Evolutionary conservation across 192 early-diverging fungal species (phyloP), one percentile per base, ranked within the genome.

Genomic region (Mortierella hygrophila): DNA sequence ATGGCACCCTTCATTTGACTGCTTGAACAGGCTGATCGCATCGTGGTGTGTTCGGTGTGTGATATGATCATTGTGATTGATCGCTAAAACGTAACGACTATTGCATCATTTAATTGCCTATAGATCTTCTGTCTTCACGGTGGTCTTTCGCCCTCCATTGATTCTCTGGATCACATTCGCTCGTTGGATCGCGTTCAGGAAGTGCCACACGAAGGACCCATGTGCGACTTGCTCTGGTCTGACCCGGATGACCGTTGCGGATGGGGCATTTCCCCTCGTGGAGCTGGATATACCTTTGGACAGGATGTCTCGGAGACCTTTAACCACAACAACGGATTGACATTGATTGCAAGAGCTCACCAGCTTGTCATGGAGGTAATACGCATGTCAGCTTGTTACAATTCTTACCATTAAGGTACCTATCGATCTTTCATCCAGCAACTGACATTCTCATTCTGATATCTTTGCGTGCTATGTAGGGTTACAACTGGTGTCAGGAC

Each of bases 401-500:
- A 16, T 57, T 47, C 4, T 89, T 77, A 42, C 7, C 55, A 26
- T 57, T 6, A 10, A 44, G 6, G 15, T 18, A 21, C 4, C 8
- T 20, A n/a, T 32, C 16, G 18, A 42, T n/a, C 18, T 42, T 41
- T 10, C 20, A 8, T 21, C n/a, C 69, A 70, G 60, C 60, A 15
- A 65, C 26, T 70, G 4, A 70, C 38, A n/a, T 13, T 0, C 40
- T 70, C 52, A 15, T 49, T 46, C 11, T 32, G 57, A 76, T 41
- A 79, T 42, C 4, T 26, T 26, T 44, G 8, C 42, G 72, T 69
- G 26, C 68, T 40, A 40, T 72, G 16, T 82, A 96, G 95, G 97
- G 98, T 74, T 99, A 98, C 91, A 98, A 97, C 89, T 99, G 98
- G 98, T 94, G 94, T 76, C 98, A 99, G 90, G 98, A 99, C 73